Percentiles rank a stretch among this genome's conserved stretches.
Conservation (phyloP, 2,329 filamentous ascomycete genomes). For the Rosellinia necatrix region DNA sequence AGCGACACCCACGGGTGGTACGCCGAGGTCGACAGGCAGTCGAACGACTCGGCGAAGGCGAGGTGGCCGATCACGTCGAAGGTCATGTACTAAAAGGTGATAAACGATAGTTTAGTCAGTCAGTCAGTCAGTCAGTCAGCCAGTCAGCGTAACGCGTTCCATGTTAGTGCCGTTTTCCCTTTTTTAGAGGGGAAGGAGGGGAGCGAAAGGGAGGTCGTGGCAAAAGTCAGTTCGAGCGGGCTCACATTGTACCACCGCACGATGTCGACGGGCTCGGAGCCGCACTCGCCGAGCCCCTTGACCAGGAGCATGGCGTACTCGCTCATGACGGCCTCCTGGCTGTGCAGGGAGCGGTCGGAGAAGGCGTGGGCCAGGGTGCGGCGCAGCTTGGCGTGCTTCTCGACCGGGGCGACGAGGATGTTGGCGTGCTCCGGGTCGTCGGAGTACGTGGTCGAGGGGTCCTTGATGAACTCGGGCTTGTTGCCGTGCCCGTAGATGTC, state of each 20-base stretch:
- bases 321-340: constrained; percentile 30
- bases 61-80: constrained; percentile 41
- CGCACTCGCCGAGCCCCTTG: constrained; percentile 24
- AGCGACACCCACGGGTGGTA: constrained; percentile 2
- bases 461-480: constrained; percentile 26
- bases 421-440: constrained; percentile 25
- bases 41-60: constrained; percentile 29
- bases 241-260: too few species aligned
- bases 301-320: constrained; percentile 24
- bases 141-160: too few species aligned
- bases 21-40: constrained; percentile 21
- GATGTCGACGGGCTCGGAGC: too few species aligned
- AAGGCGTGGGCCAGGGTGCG: constrained; percentile 30
- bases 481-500: constrained; percentile 44
- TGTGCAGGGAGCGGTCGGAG: constrained; percentile 28
- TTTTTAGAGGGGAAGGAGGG: too few species aligned
- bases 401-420: constrained; percentile 21
- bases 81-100: constrained; percentile 36
- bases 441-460: too few species aligned
- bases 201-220: too few species aligned
- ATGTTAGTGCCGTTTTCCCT: constrained; percentile 33
- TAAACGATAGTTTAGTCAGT: too few species aligned
- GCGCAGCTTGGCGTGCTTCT: constrained; percentile 27
- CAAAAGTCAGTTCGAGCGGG: too few species aligned
- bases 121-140: too few species aligned